Base-by-base conservation (phyloP, 2,329 filamentous ascomycete genomes). In the Cladosporium austrohemisphaericum region DNA sequence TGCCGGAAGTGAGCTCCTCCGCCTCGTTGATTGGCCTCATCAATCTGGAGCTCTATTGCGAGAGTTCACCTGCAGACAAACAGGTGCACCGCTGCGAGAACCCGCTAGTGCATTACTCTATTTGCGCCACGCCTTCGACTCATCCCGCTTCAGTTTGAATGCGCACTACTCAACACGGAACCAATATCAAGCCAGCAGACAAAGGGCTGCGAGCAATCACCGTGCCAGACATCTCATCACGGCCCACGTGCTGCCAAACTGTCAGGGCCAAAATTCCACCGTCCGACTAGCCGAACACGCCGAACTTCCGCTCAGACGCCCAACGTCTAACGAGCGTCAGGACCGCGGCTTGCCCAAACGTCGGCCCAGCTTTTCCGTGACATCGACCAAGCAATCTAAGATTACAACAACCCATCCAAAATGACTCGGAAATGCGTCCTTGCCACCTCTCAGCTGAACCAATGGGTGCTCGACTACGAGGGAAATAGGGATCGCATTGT, bases 401-500 rank as follows among this genome's bases (percentile, higher is more conserved):
- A n/a, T n/a, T n/a, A n/a, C 23, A 37, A 5, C 44, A 36, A 38
- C 33, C 31, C 13, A 20, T n/a, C n/a, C 33, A 45, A 13, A 33
- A 65, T 65, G 63, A 60, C 60, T 14, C 57, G 63, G 11, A 62
- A 64, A 47, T 66, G 63, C 47, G 50, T 63, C 14, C 65, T 76
- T 32, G 71, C 72, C 48, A 76, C 73, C 47, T 72, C 68, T 19
- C 64, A 69, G 44, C 62, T 71, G 22, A 70, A 71, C 54, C 68
- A 71, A 55, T 71, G 68, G 68, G 62, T 78, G 45, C 72, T 85
- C 6, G 82, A 85, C 60, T 85, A 79, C 57, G 72, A 78, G 54
- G 83, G 82, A 29, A 88, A 88, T 60, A 66, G 73, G 2, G 72
- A 76, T 41, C 73, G 84, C 14, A 86, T 87, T 55, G 74, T 83